These are phyloP conservation scores for Populus simonii DNA, from an alignment of 345 rosid genomes.

Conservation along the genomic window DNA sequence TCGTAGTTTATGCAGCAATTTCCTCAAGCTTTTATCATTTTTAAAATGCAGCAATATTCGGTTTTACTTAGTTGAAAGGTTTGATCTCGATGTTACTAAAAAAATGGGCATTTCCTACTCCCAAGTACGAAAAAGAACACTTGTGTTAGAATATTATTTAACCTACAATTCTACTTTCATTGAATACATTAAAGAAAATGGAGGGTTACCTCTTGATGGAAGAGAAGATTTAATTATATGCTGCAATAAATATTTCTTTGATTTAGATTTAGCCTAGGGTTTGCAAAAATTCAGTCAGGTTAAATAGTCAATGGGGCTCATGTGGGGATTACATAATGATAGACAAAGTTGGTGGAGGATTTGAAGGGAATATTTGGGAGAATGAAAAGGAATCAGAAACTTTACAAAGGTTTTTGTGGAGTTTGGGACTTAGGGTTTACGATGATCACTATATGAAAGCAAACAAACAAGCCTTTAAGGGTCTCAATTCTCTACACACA, in stretches of 20 bases:
- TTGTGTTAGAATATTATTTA: not conserved
- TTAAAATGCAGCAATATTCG: too few relatives aligned
- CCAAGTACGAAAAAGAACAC: not conserved
- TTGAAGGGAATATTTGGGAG: slow-evolving; percentile 6
- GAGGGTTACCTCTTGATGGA: not conserved
- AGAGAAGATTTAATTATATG: not conserved
- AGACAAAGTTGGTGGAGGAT: not conserved
- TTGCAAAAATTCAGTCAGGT: not conserved
- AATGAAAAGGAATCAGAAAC: slow-evolving; percentile 1
- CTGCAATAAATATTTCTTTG: not conserved
- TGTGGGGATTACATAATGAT: not conserved
- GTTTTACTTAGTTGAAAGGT: too few relatives aligned
- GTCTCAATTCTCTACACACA: not conserved
- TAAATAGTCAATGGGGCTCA: not conserved
- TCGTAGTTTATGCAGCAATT: too few relatives aligned
- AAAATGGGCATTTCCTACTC: not conserved
- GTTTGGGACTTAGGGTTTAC: not conserved
- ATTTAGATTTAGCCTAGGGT: not conserved
- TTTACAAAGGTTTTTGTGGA: not conserved
- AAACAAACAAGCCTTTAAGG: slow-evolving; percentile 3
- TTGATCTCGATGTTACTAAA: not conserved
- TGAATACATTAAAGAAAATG: not conserved
- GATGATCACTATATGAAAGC: not conserved
- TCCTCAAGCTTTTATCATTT: too few relatives aligned
- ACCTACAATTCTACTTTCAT: not conserved